A percentile compares a stretch with the other conserved stretches of the same genome.
phyloP scores from a whole-genome alignment of 2,329 filamentous ascomycete genomes.

The Cadophora luteo-olivacea region DNA sequence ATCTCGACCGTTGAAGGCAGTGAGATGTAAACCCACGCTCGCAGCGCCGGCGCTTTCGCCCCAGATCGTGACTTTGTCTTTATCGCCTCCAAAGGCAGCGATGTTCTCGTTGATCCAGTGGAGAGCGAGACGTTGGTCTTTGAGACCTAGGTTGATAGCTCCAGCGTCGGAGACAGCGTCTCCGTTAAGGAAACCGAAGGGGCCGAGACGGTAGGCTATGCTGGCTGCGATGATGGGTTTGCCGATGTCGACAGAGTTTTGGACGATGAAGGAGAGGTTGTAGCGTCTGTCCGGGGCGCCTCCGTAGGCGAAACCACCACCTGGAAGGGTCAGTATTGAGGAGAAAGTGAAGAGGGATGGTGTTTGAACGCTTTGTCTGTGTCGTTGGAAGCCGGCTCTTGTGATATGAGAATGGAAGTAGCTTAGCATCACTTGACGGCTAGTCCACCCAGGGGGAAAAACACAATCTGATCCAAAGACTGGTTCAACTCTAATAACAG shows the following conservation, averaged over 20 bases:
- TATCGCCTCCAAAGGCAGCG: slow-evolving; percentile 40
- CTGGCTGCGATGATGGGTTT: slow-evolving; percentile 53
- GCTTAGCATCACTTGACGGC: too few relatives aligned
- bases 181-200: slow-evolving; percentile 71
- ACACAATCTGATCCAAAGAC: neutral
- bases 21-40: slow-evolving; percentile 49
- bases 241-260: slow-evolving; percentile 47
- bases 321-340: slow-evolving; percentile 21
- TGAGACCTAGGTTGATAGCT: slow-evolving; percentile 65
- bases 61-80: slow-evolving; percentile 49
- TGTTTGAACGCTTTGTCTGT: too few relatives aligned
- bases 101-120: slow-evolving; percentile 57
- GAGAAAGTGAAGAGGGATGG: neutral
- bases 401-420: too few relatives aligned
- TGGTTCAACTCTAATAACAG: neutral
- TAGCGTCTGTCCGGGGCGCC: slow-evolving; percentile 30
- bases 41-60: slow-evolving; percentile 52
- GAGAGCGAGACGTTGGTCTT: slow-evolving; percentile 64
- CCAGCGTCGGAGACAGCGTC: slow-evolving; percentile 57
- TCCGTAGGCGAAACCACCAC: slow-evolving; percentile 30
- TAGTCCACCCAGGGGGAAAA: too few relatives aligned
- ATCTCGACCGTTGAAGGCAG: slow-evolving; percentile 59
- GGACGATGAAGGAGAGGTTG: slow-evolving; percentile 63
- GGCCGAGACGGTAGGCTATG: slow-evolving; percentile 67
- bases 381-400: too few relatives aligned